Evolutionary conservation across 225 moss, liverwort and hornwort species (phyloP).

Genomic region (Pleurozium schreberi): DNA sequence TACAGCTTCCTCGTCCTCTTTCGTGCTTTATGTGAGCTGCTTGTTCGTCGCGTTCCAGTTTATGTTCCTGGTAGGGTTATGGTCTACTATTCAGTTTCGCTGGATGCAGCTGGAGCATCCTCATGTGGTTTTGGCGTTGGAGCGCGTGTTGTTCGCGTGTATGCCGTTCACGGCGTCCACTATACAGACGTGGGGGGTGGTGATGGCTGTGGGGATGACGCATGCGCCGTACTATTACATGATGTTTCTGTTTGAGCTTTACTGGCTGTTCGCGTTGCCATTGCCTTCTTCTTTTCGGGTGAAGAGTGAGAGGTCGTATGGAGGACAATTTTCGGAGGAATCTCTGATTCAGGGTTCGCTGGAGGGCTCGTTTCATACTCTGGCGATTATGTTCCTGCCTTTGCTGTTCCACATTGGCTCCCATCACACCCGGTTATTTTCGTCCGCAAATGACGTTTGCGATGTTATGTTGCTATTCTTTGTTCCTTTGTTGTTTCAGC

Average conservation of each 20-base stretch:
- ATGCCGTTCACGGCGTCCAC: constrained; percentile 70
- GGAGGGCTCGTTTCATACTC: constrained; percentile 70
- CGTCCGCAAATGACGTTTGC: constrained; percentile 67
- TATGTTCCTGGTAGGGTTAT: constrained; percentile 81
- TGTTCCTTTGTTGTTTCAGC: constrained; percentile 87
- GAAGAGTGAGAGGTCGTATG: constrained; percentile 78
- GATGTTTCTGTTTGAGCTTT: constrained; percentile 79
- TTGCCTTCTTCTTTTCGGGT: constrained; percentile 78
- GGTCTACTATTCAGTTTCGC: constrained; percentile 78
- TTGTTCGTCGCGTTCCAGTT: constrained; percentile 76
- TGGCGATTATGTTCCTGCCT: constrained; percentile 75
- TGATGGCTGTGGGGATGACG: constrained; percentile 69
- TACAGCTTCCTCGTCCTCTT: constrained; percentile 35
- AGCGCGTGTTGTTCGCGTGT: constrained; percentile 85
- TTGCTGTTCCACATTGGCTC: constrained; percentile 78
- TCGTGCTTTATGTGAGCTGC: constrained; percentile 42
- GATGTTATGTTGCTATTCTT: constrained; percentile 92
- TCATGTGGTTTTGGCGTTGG: constrained; percentile 71
- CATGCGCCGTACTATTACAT: constrained; percentile 89
- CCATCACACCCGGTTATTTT: constrained; percentile 63
- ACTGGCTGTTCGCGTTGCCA: constrained; percentile 89
- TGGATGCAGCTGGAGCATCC: constrained; percentile 99
- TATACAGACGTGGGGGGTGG: constrained; percentile 88
- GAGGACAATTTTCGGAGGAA: constrained; percentile 82
- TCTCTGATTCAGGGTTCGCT: constrained; percentile 71